Evolutionary conservation across 2,329 filamentous ascomycete genomes (phyloP).

Genomic region (Ophiostoma sp.): DNA sequence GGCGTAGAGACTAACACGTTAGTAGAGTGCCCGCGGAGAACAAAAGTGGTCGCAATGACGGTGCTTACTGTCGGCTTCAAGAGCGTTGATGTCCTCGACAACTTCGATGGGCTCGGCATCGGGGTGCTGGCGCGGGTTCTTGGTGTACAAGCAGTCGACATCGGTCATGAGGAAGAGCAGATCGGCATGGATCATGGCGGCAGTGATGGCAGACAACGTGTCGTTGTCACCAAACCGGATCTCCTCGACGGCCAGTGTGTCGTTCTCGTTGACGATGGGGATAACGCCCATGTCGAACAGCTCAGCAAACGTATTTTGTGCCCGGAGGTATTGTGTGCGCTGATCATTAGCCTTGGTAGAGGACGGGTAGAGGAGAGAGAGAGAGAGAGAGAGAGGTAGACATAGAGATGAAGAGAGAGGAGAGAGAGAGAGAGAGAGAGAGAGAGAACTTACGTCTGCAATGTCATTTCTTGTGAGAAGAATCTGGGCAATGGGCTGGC

Average conservation of each 20-base stretch:
- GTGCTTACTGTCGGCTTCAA: conserved; percentile 69
- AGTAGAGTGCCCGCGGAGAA: not conserved
- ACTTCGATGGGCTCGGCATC: conserved; percentile 88
- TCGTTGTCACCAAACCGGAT: conserved; percentile 99
- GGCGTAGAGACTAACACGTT: conserved; percentile 65
- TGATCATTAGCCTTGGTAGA: conserved; percentile 34
- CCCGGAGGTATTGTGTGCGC: conserved; percentile 91
- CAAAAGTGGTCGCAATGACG: no score
- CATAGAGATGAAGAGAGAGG: no score
- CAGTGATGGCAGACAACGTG: conserved; percentile 91
- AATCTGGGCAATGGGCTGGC: conserved; percentile 90
- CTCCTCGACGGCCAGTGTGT: conserved; percentile 91
- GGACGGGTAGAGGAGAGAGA: not conserved
- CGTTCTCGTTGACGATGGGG: conserved; percentile 98
- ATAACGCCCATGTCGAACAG: conserved; percentile 92
- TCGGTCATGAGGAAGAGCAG: conserved; percentile 98
- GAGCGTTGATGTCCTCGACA: conserved; percentile 76
- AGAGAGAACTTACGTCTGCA: conserved; percentile 61
- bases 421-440: not conserved
- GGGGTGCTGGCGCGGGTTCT: conserved; percentile 79
- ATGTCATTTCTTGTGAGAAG: conserved; percentile 93
- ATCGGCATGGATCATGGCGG: conserved; percentile 94
- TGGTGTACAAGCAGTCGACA: conserved; percentile 94
- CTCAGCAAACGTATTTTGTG: conserved; percentile 88
- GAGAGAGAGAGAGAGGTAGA: conserved; percentile 22